Conservation (phyloP, 2,329 filamentous ascomycete genomes). For the Penicillium sp. region DNA sequence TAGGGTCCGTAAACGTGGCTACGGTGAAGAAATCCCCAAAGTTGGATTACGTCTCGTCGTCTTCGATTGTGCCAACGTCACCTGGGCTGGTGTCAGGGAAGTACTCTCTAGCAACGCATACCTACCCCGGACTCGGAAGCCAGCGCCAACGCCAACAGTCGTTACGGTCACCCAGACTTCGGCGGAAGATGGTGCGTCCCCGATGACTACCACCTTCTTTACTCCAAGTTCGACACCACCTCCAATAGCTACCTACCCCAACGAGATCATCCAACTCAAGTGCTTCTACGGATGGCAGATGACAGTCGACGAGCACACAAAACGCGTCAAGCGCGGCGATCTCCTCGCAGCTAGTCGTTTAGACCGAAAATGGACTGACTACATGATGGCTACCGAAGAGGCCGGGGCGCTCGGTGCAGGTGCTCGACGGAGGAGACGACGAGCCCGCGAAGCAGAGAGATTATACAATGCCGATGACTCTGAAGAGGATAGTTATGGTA, state of each 20-base stretch:
- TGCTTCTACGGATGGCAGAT: slow-evolving; percentile 96
- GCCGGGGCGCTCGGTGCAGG: slow-evolving; percentile 67
- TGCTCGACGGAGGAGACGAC: slow-evolving; percentile 70
- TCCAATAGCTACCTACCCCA: slow-evolving; percentile 59
- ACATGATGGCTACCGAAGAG: slow-evolving; percentile 91
- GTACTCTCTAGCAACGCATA: slow-evolving; percentile 84
- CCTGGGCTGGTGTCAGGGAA: slow-evolving; percentile 88
- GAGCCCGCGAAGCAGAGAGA: slow-evolving; percentile 79
- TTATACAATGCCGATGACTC: slow-evolving; percentile 82
- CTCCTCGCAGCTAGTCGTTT: slow-evolving; percentile 74
- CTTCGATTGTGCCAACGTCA: slow-evolving; percentile 90
- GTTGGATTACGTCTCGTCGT: slow-evolving; percentile 76
- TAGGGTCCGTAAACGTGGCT: slow-evolving; percentile 72
- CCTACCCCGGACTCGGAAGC: slow-evolving; percentile 58
- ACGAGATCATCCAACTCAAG: slow-evolving; percentile 82
- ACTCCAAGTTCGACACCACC: slow-evolving; percentile 28
- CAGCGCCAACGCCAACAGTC: slow-evolving; percentile 29
- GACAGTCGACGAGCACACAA: slow-evolving; percentile 91
- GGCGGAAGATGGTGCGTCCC: slow-evolving; percentile 20
- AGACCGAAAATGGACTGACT: slow-evolving; percentile 89
- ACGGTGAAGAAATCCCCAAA: slow-evolving; percentile 53
- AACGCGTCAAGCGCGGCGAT: slow-evolving; percentile 79
- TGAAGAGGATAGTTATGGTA: slow-evolving; percentile 52
- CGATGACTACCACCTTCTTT: slow-evolving; percentile 31
- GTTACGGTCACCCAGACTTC: slow-evolving; percentile 40